These are phyloP conservation scores for Myochromella boudieri DNA, from an alignment of 768 basidiomycete genomes.

Conservation along the genomic window DNA sequence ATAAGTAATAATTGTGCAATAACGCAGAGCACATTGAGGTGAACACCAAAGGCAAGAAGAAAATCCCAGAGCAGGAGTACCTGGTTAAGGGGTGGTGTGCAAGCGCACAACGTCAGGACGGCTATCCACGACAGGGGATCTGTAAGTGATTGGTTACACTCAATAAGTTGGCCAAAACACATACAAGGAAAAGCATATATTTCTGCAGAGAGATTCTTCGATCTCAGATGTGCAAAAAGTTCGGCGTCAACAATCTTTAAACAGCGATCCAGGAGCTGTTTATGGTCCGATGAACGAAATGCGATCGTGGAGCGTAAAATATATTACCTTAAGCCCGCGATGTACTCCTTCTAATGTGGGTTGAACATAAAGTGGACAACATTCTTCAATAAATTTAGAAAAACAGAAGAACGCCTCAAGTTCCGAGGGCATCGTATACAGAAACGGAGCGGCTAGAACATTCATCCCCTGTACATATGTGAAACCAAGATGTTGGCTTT, in stretches of 20 bases:
- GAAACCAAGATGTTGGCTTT: conserved; percentile 79
- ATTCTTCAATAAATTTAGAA: conserved; percentile 91
- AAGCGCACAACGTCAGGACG: conserved; percentile 92
- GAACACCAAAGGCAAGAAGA: conserved; percentile 92
- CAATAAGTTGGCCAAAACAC: too few relatives aligned
- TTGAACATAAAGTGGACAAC: conserved; percentile 95
- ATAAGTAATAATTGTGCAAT: conserved; percentile 94
- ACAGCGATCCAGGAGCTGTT: conserved; percentile 88
- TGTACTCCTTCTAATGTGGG: conserved; percentile 97
- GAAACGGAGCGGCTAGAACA: conserved; percentile 95
- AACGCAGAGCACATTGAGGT: conserved; percentile 94
- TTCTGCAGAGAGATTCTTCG: conserved; percentile 92
- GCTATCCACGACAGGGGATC: conserved; percentile 55
- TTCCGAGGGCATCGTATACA: conserved; percentile 97
- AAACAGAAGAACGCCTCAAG: conserved; percentile 99
- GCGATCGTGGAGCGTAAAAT: neutral
- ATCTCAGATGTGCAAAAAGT: conserved; percentile 75
- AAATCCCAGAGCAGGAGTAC: conserved; percentile 98
- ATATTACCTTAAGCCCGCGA: conserved; percentile 81
- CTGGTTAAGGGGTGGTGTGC: conserved; percentile 94
- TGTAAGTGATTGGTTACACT: too few relatives aligned
- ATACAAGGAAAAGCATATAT: conserved; percentile 96
- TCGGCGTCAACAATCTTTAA: conserved; percentile 90
- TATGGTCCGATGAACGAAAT: neutral
- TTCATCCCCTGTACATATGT: conserved; percentile 99